phyloP scores from a whole-genome alignment of 1,284 basidiomycete species.

The Xerocomus amazonicus region DNA sequence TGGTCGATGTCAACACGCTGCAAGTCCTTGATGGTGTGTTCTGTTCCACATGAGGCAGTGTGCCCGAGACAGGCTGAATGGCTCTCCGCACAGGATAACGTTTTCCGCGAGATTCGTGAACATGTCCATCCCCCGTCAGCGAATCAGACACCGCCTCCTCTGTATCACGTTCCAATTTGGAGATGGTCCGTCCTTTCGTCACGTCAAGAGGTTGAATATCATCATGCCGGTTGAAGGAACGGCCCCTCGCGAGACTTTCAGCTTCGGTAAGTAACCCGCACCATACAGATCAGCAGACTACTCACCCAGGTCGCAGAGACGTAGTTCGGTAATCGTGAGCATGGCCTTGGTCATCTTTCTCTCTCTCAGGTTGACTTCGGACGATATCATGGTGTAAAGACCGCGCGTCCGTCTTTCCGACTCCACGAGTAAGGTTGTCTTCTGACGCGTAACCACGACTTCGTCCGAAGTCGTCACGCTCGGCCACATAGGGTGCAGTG shows the following conservation, averaged over 20 bases:
- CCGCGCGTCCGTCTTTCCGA: neutral
- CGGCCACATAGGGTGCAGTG: neutral
- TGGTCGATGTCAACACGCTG: neutral
- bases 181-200: neutral
- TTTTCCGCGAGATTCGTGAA: neutral
- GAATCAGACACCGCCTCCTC: neutral
- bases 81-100: neutral
- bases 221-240: neutral
- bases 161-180: neutral
- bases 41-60: neutral
- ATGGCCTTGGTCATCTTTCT: neutral
- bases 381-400: neutral
- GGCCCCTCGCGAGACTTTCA: neutral
- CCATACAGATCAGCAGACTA: neutral
- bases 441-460: neutral
- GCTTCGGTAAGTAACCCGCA: conserved; percentile 2
- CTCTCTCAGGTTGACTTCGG: neutral
- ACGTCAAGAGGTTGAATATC: neutral
- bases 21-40: neutral
- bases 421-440: neutral
- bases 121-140: neutral
- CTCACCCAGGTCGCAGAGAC: conserved; percentile 4
- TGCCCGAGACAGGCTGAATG: neutral
- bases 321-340: neutral
- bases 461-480: neutral